phyloP scores from a whole-genome alignment of 1,284 basidiomycete species.

The Caloboletus firmus region DNA sequence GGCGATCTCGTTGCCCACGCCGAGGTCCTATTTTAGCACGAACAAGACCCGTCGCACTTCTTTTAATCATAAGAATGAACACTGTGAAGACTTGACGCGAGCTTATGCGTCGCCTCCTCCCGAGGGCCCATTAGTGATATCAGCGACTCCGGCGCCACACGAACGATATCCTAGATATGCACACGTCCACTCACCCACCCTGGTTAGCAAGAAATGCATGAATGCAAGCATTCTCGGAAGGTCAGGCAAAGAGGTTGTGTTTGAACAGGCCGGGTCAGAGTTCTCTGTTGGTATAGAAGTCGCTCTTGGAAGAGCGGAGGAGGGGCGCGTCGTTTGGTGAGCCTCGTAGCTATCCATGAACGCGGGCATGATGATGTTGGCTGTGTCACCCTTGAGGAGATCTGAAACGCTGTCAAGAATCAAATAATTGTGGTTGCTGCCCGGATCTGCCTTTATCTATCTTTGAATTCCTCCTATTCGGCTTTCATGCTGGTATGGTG shows the following conservation, averaged over 20 bases:
- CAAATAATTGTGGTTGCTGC: slow-evolving; percentile 21
- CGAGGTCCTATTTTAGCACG: neutral
- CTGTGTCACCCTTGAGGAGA: neutral
- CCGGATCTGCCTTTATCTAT: slow-evolving; percentile 15
- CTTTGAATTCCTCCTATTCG: slow-evolving; percentile 2
- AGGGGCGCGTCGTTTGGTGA: slow-evolving; percentile 35
- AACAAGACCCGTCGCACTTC: slow-evolving; percentile 20
- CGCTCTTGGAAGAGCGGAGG: slow-evolving; percentile 35
- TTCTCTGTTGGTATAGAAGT: slow-evolving; percentile 34
- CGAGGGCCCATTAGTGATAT: slow-evolving; percentile 27
- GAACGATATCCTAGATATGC: slow-evolving; percentile 32
- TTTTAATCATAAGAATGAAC: slow-evolving; percentile 11
- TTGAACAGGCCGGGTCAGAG: slow-evolving; percentile 32
- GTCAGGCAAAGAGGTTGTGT: slow-evolving; percentile 24
- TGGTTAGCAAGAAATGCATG: slow-evolving; percentile 15
- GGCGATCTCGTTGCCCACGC: slow-evolving; percentile 24
- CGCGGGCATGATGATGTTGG: neutral
- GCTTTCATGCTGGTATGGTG: slow-evolving; percentile 12
- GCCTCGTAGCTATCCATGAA: neutral
- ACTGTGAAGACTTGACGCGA: slow-evolving; percentile 31
- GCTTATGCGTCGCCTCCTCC: slow-evolving; percentile 34
- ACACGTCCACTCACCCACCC: slow-evolving; percentile 19
- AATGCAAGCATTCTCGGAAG: slow-evolving; percentile 13
- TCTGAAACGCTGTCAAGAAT: slow-evolving; percentile 9
- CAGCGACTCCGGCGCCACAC: slow-evolving; percentile 16